Evolutionary conservation across 495 filamentous ascomycete species (phyloP), one percentile per base, ranked within the genome.

Genomic region (Xylaria flabelliformis): DNA sequence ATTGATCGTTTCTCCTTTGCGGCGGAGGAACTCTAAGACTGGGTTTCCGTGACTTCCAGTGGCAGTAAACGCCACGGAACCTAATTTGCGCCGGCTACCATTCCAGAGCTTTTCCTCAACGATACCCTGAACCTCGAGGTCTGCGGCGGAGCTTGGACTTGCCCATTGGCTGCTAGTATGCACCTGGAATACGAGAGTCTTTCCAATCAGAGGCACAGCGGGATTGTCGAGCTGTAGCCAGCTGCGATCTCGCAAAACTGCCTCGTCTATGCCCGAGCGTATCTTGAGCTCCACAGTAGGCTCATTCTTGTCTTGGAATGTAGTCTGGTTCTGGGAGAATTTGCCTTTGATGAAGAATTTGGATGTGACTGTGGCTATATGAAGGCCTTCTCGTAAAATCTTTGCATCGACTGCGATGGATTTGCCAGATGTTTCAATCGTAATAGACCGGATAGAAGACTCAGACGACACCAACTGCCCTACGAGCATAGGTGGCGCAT

Each of bases 331-430:
- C 78, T 96, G 93, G 34, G 83, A 85, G 80, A 95, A 96, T 17
- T 86, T 85, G 44, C 93, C 93, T 48, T 93, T 89, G 82, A 95
- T 95, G 68, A 96, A 80, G 83, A 96, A 96, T 78, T 95, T 92
- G 65, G 91, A 94, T 15, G 91, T 93, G 42, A 96, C 93, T 77
- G 94, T 91, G 91, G 95, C 95, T 61, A 96, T 90, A 19, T 91
- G 85, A 69, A 88, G 76, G 65, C 91, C 90, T 36, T 93, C 87
- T 6, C 93, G 87, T 68, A 88, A 89, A 75, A 96, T 93, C 5
- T 92, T 95, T 56, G 92, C 93, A 74, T 92, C 93, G 15, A 96
- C 92, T 77, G 95, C 92, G 17, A 96, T 93, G 91, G 94, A 93
- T 85, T 96, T 96, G 50, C 93, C 93, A 63, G 93, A 92, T 42